Base-by-base conservation (phyloP, 2,329 filamentous ascomycete species). In the Calonectria hongkongensis region DNA sequence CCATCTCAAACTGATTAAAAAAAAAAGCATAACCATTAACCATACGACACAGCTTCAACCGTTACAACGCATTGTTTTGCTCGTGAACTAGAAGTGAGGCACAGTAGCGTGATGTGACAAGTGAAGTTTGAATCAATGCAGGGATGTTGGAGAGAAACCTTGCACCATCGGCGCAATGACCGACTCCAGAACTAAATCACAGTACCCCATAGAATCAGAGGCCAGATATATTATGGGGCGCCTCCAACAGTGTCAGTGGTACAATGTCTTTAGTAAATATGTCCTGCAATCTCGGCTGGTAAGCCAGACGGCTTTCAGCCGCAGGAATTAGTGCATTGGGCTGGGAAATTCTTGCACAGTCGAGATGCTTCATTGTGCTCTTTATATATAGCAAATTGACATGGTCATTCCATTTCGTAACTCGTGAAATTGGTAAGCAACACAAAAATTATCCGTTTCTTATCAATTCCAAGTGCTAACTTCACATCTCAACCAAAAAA, bases 191-290 rank as follows among this genome's bases (percentile, higher is more conserved):
- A 60, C 27, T 60, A 21, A 60, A 48, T 48, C n/a, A 48, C 13
- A 27, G 12, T 39, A 27, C 33, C 54, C n/a, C 36, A 47, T 58
- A 60, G 54, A 48, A 48, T 48, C 33, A 16, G 21, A 60, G 39
- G 33, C 54, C 54, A 36, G 54, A 60, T 60, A 60, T 60, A 48
- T 41, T 60, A 60, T 60, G 54, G 54, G 54, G 39, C 54, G n/a
- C 8, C 18, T 25, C 15, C 15, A 8, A 27, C n/a, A 60, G 15
- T 18, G 21, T 30, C 16, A 16, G 33, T 39, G 39, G 54, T 41
- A 16, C 54, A 60, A 41, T 16, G 27, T 60, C n/a, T 13, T 41
- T 5, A 27, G 16, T 60, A 25, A 16, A 16, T 12, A 60, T 25
- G 39, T 21, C 36, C 54, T 60, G 25, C 54, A 60, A 60, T 60